Conservation (phyloP, 768 basidiomycete genomes). For the Postia placenta region DNA sequence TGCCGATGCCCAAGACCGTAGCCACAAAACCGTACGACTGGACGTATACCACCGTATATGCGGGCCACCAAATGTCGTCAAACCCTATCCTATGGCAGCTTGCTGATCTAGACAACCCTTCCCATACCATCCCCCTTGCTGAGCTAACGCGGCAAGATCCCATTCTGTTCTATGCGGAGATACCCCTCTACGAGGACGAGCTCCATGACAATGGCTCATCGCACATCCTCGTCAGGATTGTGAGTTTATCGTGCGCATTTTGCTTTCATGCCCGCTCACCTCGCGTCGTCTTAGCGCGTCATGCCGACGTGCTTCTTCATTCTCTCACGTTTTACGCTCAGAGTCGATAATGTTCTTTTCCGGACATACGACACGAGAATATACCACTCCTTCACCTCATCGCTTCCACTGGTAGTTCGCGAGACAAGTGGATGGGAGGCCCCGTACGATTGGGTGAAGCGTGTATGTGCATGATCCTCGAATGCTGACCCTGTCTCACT, state of each 20-base stretch:
- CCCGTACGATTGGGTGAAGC: conserved; percentile 73
- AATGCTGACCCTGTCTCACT: not conserved
- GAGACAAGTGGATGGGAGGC: conserved; percentile 91
- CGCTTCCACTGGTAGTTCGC: conserved; percentile 59
- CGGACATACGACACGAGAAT: conserved; percentile 83
- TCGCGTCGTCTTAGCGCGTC: conserved; percentile 58
- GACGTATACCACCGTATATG: conserved; percentile 92
- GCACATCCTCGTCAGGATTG: conserved; percentile 77
- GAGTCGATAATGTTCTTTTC: conserved; percentile 94
- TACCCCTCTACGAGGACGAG: conserved; percentile 94
- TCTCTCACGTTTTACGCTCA: conserved; percentile 83
- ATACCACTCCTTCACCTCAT: conserved; percentile 74
- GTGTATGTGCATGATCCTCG: conserved; percentile 38
- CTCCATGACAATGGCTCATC: conserved; percentile 96
- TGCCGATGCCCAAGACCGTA: conserved; percentile 66
- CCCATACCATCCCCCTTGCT: conserved; percentile 72
- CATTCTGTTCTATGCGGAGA: conserved; percentile 96
- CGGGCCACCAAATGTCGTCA: conserved; percentile 43
- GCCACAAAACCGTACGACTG: conserved; percentile 90
- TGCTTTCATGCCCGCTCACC: not conserved
- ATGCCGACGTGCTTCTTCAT: conserved; percentile 96
- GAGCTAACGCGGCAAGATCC: conserved; percentile 89
- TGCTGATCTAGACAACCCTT: conserved; percentile 49
- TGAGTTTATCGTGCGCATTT: conserved; percentile 35
- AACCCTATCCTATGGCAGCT: conserved; percentile 38